phyloP scores from a whole-genome alignment of 1,139 yeast genomes.

The Barnettozyma hawaiiensis region DNA sequence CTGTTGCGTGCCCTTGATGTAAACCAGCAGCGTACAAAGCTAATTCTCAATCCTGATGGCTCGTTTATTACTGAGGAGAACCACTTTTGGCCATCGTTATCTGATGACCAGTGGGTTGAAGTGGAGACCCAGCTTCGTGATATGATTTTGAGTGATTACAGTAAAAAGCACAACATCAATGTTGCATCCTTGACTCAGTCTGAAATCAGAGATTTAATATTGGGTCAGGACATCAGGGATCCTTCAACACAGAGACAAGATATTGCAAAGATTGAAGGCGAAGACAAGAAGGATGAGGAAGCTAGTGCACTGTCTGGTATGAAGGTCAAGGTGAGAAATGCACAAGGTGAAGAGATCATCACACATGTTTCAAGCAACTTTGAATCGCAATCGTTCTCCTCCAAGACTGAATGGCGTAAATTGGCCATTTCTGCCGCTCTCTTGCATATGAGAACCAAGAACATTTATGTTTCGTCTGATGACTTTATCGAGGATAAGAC shows the following conservation, averaged over 20 bases:
- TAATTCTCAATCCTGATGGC: slow-evolving; percentile 72
- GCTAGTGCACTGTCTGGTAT: slow-evolving; percentile 54
- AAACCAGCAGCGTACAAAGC: slow-evolving; percentile 69
- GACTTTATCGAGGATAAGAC: slow-evolving; percentile 48
- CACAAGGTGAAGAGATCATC: slow-evolving; percentile 92
- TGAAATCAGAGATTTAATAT: slow-evolving; percentile 86
- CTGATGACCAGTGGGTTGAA: slow-evolving; percentile 86
- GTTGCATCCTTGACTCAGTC: slow-evolving; percentile 85
- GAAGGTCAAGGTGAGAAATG: slow-evolving; percentile 80
- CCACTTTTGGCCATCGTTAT: slow-evolving; percentile 90
- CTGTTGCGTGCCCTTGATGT: slow-evolving; percentile 76
- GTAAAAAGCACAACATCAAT: slow-evolving; percentile 79
- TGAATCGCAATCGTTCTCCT: slow-evolving; percentile 77
- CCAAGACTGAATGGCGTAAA: slow-evolving; percentile 88
- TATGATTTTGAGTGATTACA: slow-evolving; percentile 77
- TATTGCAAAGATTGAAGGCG: slow-evolving; percentile 70
- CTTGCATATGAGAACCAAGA: slow-evolving; percentile 68
- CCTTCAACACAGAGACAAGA: slow-evolving; percentile 82
- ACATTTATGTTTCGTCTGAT: slow-evolving; percentile 65
- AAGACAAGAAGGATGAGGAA: slow-evolving; percentile 36
- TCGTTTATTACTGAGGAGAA: slow-evolving; percentile 64
- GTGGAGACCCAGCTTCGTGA: slow-evolving; percentile 87
- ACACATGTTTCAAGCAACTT: slow-evolving; percentile 89
- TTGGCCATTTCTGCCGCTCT: slow-evolving; percentile 77
- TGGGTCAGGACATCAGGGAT: slow-evolving; percentile 91